phyloP scores from a whole-genome alignment of 257 asterid genomes.

The Scutellaria barbata region DNA sequence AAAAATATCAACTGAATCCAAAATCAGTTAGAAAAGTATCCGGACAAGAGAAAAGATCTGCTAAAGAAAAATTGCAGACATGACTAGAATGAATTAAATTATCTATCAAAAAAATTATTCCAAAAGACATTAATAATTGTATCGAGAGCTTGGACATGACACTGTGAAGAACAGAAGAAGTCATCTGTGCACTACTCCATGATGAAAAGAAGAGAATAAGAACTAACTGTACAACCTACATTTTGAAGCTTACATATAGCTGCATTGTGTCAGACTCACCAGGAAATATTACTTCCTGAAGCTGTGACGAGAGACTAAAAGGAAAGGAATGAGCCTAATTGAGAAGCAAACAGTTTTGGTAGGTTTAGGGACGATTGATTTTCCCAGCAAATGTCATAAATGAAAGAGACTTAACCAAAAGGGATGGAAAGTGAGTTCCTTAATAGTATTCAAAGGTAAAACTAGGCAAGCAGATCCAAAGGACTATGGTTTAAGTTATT shows the following conservation, averaged over 20 bases:
- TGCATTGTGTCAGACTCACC: not conserved
- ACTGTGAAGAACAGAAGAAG: too few relatives aligned
- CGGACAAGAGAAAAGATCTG: not conserved
- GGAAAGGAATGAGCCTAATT: not conserved
- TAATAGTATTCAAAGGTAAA: slow-evolving; percentile 11
- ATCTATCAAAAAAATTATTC: not conserved
- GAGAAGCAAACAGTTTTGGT: not conserved
- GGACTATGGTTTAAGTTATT: not conserved
- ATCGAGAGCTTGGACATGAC: not conserved
- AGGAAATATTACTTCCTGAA: not conserved
- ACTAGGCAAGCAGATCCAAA: slow-evolving; percentile 6
- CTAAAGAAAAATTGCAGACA: not conserved
- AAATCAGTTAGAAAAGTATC: not conserved
- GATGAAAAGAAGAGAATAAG: not conserved
- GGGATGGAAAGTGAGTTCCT: not conserved
- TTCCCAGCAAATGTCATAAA: not conserved
- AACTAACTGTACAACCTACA: not conserved
- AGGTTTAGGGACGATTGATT: not conserved
- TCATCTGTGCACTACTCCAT: too few relatives aligned
- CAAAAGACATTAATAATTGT: not conserved
- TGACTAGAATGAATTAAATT: slow-evolving; percentile 2
- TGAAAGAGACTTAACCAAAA: slow-evolving; percentile 18
- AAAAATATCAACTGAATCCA: not conserved
- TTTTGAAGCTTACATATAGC: not conserved
- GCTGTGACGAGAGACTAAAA: not conserved